Evolutionary conservation across 306 rosid genomes (phyloP), one percentile per base, ranked within the genome.

Genomic region (Hippophae rhamnoides): DNA sequence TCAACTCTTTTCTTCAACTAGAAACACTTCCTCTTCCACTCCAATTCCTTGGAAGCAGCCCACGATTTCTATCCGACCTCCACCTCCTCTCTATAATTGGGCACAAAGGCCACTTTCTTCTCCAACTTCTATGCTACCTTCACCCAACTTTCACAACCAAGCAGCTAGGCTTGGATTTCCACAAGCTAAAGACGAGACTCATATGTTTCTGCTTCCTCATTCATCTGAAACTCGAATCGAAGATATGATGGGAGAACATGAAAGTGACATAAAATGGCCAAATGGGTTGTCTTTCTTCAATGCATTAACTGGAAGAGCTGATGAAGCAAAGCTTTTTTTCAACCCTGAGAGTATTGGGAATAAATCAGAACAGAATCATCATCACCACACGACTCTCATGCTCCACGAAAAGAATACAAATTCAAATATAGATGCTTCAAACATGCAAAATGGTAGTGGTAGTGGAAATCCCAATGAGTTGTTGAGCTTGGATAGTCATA

Each of bases 211-310:
- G 41, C 74, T 85, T 63, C 95, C 95, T 44, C 99, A 82, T 74
- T 70, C 89, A 6, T 66, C 84, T 0, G 93, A 88, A 52, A 41
- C 82, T 40, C 79, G 86, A 69, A 78, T 87, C 18, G 98, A 84
- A 69, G 95, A 79, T 58, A 76, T 83, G 86, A 74, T 86, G 82
- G 89, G 84, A 25, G 92, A 77, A 68, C 95, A 86, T 54, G 97
- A 89, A 58, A 71, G 46, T 47, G 97, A 93, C 59, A 82, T 93
- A 56, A 93, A 93, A 60, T 93, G 99, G 99, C 99, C 95, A 0
- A 93, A 84, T 56, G 97, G 95, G 0, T 40, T 84, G 80, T 80
- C 99, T 47, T 79, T 93, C 81, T 89, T 86, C 77, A 93, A 76
- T 60, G 95, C 99, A 7, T 81, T 93, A 26, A 93, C 97, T 0